Evolutionary conservation across 805 yeast species (phyloP).

Genomic region (Pichia occidentalis): DNA sequence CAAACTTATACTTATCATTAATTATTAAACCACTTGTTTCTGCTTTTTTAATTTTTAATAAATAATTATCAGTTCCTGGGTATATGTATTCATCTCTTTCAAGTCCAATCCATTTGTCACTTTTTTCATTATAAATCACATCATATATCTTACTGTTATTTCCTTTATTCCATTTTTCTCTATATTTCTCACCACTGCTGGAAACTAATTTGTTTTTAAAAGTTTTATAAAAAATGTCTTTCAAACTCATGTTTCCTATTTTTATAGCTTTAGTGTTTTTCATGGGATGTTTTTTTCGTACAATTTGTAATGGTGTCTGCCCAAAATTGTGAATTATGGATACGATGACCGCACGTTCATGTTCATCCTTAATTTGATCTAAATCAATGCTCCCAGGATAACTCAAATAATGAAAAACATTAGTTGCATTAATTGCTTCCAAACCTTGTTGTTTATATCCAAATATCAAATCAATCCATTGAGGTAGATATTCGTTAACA

Average conservation of each 20-base stretch:
- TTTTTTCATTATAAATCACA: conserved; percentile 30
- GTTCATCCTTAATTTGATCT: conserved; percentile 65
- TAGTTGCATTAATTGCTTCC: conserved; percentile 57
- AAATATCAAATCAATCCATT: conserved; percentile 83
- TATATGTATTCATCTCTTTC: conserved; percentile 6
- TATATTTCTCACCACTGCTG: no score
- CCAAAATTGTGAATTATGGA: conserved; percentile 90
- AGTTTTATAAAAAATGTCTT: conserved; percentile 13
- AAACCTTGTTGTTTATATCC: conserved; percentile 75
- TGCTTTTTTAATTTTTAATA: conserved; percentile 11
- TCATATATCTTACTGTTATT: conserved; percentile 5
- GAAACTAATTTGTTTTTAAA: conserved; percentile 4
- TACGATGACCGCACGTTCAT: conserved; percentile 67
- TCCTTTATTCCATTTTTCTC: no score
- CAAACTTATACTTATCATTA: conserved; percentile 35
- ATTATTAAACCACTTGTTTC: conserved; percentile 23
- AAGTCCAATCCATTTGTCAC: conserved; percentile 47
- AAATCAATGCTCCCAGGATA: conserved; percentile 79
- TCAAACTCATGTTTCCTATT: neutral
- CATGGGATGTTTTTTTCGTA: conserved; percentile 58
- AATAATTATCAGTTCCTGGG: conserved; percentile 2
- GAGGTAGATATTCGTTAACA: conserved; percentile 67
- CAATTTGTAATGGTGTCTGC: conserved; percentile 76
- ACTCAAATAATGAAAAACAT: conserved; percentile 79
- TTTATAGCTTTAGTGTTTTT: conserved; percentile 33